phyloP scores from a whole-genome alignment of 2,329 filamentous ascomycete genomes.

The Cadophora gregata region DNA sequence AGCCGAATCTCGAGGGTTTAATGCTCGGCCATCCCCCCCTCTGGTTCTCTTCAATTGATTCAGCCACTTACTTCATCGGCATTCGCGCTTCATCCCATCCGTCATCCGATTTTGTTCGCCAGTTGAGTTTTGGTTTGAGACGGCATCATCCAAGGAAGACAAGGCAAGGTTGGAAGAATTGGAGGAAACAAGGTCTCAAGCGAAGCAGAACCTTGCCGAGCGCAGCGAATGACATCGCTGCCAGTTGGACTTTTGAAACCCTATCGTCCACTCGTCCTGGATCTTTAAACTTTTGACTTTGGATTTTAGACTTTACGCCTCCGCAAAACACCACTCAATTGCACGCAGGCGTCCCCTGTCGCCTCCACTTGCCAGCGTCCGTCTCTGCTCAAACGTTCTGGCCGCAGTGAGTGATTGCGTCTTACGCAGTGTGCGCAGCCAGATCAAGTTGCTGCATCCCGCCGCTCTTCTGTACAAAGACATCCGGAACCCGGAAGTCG shows the following conservation, averaged over 20 bases:
- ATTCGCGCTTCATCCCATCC: not conserved
- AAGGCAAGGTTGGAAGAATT: not conserved
- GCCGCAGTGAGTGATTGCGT: constrained; percentile 6
- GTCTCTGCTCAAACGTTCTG: not conserved
- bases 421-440: not conserved
- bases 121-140: not conserved
- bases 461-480: constrained; percentile 10
- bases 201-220: constrained; percentile 15
- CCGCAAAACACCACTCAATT: constrained; percentile 3
- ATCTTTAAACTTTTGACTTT: not conserved
- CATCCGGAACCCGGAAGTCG: constrained; percentile 7
- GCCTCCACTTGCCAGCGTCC: constrained; percentile 13
- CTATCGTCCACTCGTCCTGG: constrained; percentile 1
- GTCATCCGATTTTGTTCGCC: constrained; percentile 4
- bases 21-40: not conserved
- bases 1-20: not conserved
- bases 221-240: constrained; percentile 10
- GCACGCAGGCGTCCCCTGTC: not conserved
- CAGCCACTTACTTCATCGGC: not conserved
- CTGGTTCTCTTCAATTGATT: not conserved
- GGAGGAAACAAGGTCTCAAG: constrained; percentile 11
- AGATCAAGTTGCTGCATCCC: not conserved
- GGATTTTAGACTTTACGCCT: constrained; percentile 12
- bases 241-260: constrained; percentile 10
- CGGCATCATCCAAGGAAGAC: constrained; percentile 6